A percentile compares a stretch with the other conserved stretches of the same genome.
Evolutionary conservation across 768 basidiomycete genomes (phyloP).

Genomic region (Rhodotorula kratochvilovae): DNA sequence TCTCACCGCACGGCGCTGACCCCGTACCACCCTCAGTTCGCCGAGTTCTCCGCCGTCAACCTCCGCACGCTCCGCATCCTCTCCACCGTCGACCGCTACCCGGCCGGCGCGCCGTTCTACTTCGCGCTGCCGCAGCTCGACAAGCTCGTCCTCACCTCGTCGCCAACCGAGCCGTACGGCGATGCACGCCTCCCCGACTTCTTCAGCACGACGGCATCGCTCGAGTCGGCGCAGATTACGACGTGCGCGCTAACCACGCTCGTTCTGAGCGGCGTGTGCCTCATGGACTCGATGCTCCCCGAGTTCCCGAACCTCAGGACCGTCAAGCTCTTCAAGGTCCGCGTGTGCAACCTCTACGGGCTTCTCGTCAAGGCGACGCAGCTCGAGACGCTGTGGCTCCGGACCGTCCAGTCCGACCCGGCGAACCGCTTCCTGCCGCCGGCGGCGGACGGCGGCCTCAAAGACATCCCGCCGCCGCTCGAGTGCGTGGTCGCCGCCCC

Average conservation of each 20-base stretch:
- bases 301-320: not conserved
- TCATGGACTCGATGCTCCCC: constrained; percentile 14
- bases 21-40: constrained; percentile 7
- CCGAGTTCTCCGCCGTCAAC: constrained; percentile 29
- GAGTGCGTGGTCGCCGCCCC: not conserved
- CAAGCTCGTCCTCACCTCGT: constrained; percentile 5
- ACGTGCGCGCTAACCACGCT: not conserved
- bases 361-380: constrained; percentile 5
- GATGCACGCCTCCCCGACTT: constrained; percentile 16
- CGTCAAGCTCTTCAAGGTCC: constrained; percentile 4
- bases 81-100: constrained; percentile 12
- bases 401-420: not conserved
- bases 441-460: not conserved
- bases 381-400: constrained; percentile 11
- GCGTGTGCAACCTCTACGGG: constrained; percentile 14
- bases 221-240: not conserved
- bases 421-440: constrained; percentile 3
- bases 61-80: not conserved
- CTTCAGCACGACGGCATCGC: not conserved
- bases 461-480: constrained; percentile 15
- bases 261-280: not conserved
- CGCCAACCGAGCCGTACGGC: not conserved
- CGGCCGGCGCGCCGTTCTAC: constrained; percentile 19
- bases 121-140: constrained; percentile 4
- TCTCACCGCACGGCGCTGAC: not conserved